Evolutionary conservation across 140 eudicot genomes (phyloP).

Genomic region (Bidens hawaiensis): DNA sequence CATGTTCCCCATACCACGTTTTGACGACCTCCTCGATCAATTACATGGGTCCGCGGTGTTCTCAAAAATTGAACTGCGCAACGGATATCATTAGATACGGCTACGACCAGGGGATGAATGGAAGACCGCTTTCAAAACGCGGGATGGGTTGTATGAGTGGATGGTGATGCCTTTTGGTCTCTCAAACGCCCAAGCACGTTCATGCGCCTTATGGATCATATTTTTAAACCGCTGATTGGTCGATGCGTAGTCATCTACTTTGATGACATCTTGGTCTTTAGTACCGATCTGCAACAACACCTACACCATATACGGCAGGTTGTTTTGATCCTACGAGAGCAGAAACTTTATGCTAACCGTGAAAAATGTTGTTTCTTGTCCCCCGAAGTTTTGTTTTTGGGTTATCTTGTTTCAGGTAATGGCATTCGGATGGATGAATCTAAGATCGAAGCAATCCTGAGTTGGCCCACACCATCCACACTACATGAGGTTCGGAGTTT

Average conservation of each 20-base stretch:
- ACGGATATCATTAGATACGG: too few species aligned
- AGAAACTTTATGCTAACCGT: neutral
- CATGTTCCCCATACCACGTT: too few species aligned
- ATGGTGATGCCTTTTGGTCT: too few species aligned
- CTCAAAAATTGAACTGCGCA: too few species aligned
- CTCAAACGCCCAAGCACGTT: too few species aligned
- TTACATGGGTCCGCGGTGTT: too few species aligned
- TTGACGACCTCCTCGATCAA: too few species aligned
- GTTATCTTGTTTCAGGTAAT: neutral
- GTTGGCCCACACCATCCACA: neutral
- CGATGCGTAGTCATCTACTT: too few species aligned
- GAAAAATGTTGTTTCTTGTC: neutral
- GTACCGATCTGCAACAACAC: neutral
- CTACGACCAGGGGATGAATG: too few species aligned
- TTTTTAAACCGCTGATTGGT: neutral
- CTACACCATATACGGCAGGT: neutral
- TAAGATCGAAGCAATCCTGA: neutral
- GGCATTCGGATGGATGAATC: neutral
- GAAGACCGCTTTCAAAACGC: too few species aligned
- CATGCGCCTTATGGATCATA: too few species aligned
- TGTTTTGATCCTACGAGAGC: neutral
- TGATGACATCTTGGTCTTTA: conserved; percentile 1
- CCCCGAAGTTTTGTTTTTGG: neutral
- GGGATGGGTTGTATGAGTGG: too few species aligned
- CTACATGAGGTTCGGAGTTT: neutral